These are phyloP conservation scores for Pinus taeda DNA, from an alignment of 75 land plant genomes.

Conservation along the genomic window DNA sequence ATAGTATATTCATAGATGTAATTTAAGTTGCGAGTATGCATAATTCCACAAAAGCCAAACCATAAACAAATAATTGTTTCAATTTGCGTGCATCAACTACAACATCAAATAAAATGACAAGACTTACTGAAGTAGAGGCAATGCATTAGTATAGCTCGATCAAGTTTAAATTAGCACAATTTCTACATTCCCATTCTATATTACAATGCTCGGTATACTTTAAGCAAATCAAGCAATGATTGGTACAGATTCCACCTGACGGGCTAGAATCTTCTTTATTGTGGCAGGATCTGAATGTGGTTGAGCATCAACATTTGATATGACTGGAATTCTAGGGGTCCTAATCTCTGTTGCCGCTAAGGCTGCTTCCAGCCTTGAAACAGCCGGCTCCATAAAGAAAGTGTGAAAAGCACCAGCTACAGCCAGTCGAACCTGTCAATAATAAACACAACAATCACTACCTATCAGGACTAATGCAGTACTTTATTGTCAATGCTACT, in stretches of 20 bases:
- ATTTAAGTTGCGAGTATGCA: background rate
- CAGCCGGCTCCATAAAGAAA: slow-evolving; percentile 91
- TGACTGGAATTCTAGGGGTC: slow-evolving; percentile 93
- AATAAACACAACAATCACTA: slow-evolving; percentile 7
- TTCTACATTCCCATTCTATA: background rate
- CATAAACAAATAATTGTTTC: background rate
- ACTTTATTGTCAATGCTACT: background rate
- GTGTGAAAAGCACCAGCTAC: slow-evolving; percentile 99
- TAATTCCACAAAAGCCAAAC: background rate
- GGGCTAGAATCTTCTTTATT: slow-evolving; percentile 86
- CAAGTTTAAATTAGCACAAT: background rate
- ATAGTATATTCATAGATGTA: background rate
- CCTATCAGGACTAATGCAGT: background rate
- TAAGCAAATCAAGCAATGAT: background rate
- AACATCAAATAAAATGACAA: background rate
- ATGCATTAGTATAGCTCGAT: background rate
- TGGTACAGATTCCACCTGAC: slow-evolving; percentile 52
- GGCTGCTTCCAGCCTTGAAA: slow-evolving; percentile 94
- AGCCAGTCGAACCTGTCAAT: slow-evolving; percentile 80
- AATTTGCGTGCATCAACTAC: background rate
- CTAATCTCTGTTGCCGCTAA: slow-evolving; percentile 77
- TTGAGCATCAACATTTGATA: slow-evolving; percentile 96
- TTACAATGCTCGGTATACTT: background rate
- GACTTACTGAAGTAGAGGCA: background rate
- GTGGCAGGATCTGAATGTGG: slow-evolving; percentile 93